These are phyloP conservation scores for Toxicodendron radicans DNA, from an alignment of 345 rosid genomes.

Conservation along the genomic window DNA sequence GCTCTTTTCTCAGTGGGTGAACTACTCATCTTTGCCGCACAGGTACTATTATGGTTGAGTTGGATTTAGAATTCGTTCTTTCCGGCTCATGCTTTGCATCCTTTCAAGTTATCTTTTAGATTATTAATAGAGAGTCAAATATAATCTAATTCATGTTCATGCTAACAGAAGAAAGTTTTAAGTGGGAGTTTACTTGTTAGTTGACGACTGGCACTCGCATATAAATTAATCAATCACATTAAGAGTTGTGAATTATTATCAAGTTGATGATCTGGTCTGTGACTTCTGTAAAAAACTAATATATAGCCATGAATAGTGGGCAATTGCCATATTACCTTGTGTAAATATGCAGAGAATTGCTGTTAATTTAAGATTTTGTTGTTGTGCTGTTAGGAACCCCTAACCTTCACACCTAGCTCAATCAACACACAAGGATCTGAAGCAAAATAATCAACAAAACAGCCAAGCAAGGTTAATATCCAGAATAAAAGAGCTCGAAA, in stretches of 20 bases:
- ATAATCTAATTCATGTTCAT: background rate
- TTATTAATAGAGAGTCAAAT: constrained; percentile 2
- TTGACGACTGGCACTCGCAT: constrained; percentile 1
- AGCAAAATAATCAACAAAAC: no score
- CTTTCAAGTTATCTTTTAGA: background rate
- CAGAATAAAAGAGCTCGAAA: no score
- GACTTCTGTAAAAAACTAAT: background rate
- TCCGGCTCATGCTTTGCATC: background rate
- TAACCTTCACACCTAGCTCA: no score
- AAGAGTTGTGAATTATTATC: background rate
- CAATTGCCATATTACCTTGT: background rate
- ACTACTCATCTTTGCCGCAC: constrained; percentile 87
- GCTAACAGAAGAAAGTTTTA: background rate
- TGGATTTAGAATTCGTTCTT: constrained; percentile 6
- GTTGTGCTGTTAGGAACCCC: no score
- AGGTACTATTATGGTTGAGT: constrained; percentile 48
- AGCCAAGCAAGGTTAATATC: no score
- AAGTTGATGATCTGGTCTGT: background rate
- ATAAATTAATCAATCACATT: background rate
- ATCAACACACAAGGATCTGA: no score
- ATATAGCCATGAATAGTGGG: background rate
- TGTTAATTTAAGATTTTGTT: background rate
- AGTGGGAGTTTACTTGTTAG: constrained; percentile 8
- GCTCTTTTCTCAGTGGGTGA: constrained; percentile 83
- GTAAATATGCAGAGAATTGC: background rate